Conservation (phyloP, 306 rosid genomes). For the Casuarina glauca region DNA sequence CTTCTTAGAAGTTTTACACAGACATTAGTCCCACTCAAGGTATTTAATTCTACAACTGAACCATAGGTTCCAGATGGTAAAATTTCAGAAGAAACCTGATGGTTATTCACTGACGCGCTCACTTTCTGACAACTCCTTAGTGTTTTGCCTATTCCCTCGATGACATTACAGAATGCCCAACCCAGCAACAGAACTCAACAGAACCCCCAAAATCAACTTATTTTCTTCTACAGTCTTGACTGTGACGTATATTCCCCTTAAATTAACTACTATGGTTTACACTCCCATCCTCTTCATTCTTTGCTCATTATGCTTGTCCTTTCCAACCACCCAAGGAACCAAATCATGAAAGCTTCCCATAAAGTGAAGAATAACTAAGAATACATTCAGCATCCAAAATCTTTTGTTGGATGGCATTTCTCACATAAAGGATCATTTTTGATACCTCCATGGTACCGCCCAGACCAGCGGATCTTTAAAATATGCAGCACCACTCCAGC, state of each 20-base stretch:
- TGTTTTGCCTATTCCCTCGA: not conserved
- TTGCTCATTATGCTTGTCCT: not conserved
- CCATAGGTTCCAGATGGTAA: not conserved
- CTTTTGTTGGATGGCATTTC: not conserved
- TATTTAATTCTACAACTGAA: not conserved
- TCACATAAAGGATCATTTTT: not conserved
- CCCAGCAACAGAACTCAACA: not conserved
- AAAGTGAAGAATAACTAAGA: not conserved
- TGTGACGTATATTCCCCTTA: not conserved
- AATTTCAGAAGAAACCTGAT: not conserved
- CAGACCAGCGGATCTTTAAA: not conserved
- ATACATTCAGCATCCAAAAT: conserved; percentile 7
- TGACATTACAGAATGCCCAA: not conserved
- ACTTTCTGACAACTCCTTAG: not conserved
- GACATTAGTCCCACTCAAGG: not conserved
- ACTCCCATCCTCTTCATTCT: not conserved
- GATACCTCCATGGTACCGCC: not conserved
- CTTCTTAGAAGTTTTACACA: not conserved
- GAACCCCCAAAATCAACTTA: not conserved
- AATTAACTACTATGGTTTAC: not conserved
- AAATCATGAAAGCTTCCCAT: not conserved
- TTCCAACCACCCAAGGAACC: not conserved
- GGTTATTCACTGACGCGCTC: not conserved
- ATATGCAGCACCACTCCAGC: not conserved
- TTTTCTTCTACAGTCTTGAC: not conserved